Evolutionary conservation across 2,329 filamentous ascomycete genomes (phyloP), one percentile per base, ranked within the genome.

Genomic region (Curvularia lunata): DNA sequence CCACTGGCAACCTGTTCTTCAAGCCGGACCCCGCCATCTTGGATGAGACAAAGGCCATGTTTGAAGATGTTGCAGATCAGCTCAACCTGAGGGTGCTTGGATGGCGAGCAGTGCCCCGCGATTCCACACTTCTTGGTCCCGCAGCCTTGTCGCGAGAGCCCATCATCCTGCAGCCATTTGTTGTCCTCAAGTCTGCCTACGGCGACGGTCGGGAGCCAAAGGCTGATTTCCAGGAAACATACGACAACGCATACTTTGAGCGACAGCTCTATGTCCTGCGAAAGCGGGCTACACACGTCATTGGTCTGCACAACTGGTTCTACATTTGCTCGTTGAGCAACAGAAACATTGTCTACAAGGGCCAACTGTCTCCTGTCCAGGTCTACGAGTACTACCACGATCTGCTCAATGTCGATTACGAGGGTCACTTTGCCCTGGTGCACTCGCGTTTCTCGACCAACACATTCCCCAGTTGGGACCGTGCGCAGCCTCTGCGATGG

Each of bases 341-440:
- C 87, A 93, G 93, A 81, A 98, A 98, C 82, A 98, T 98, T 80
- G 91, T 98, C 59, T 98, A 98, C 86, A 98, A 98, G 85, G 94
- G 94, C 64, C 95, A 98, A 78, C 84, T 98, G 66, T 90, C 94
- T 43, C 94, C 94, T 23, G 87, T 94, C 28, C 94, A 98, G 82
- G 94, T 98, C 51, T 98, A 98, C 81, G 90, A 96, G 76, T 98
- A 98, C 83, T 98, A 96, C 81, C 91, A 97, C 79, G 94, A 98
- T 81, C 81, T 98, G 76, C 91, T 97, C 67, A 96, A 95, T 69
- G 94, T 96, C 66, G 94, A 98, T 78, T 98, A 96, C 78, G 92
- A 98, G 83, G 93, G 90, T 63, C 93, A 98, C 80, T 98, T 98
- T 78, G 95, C 94, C 58, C 85, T 98, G 58, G 94, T 98, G 40